These are phyloP conservation scores for Didymella keratinophila DNA, from an alignment of 2,329 filamentous ascomycete species.

Conservation along the genomic window DNA sequence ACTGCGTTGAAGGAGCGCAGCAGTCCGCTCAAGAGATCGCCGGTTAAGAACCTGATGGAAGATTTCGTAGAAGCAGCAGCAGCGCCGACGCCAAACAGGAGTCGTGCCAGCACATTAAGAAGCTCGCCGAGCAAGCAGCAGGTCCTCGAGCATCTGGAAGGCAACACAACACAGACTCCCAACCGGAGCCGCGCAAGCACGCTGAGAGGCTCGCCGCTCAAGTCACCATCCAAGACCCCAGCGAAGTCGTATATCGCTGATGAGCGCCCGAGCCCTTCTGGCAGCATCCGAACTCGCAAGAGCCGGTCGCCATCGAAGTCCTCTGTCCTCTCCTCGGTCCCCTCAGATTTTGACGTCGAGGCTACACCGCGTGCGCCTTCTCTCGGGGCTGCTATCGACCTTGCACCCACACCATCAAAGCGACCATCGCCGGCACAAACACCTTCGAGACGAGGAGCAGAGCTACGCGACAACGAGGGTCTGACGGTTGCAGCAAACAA, in stretches of 20 bases:
- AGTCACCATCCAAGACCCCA: conserved; percentile 35
- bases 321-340: conserved; percentile 32
- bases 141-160: conserved; percentile 8
- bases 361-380: conserved; percentile 24
- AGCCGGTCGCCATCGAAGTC: conserved; percentile 41
- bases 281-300: conserved; percentile 37
- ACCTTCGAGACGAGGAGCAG: conserved; percentile 20
- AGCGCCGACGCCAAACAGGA: conserved; percentile 11
- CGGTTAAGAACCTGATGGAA: conserved; percentile 38
- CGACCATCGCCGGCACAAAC: conserved; percentile 29
- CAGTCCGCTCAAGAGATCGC: conserved; percentile 44
- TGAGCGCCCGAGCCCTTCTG: conserved; percentile 38
- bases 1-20: conserved; percentile 36
- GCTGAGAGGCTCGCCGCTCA: conserved; percentile 9
- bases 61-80: conserved; percentile 36
- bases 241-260: conserved; percentile 23
- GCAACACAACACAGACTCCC: conserved; percentile 15
- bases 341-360: conserved; percentile 26
- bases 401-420: conserved; percentile 30
- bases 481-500: conserved; percentile 47
- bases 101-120: conserved; percentile 35
- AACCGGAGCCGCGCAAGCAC: conserved; percentile 14
- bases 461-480: conserved; percentile 50
- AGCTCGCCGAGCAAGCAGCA: conserved; percentile 37
- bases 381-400: conserved; percentile 23